phyloP scores from a whole-genome alignment of 2,329 filamentous ascomycete species.

The Endothia cerciana region DNA sequence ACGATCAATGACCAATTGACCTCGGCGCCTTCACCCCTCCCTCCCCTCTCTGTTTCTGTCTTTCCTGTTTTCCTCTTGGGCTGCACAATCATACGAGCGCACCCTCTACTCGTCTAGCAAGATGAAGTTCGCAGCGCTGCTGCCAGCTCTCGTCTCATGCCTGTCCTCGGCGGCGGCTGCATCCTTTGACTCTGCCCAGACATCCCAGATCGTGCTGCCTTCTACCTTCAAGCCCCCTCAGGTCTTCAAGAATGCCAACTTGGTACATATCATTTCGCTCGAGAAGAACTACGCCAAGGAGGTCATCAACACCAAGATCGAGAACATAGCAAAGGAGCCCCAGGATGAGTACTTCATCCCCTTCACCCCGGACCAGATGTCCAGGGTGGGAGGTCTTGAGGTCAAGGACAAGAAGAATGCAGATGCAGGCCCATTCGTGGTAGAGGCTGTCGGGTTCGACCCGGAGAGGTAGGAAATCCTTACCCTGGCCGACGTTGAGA shows the following conservation, averaged over 20 bases:
- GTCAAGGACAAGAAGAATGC: constrained; percentile 89
- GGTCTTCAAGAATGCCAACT: constrained; percentile 91
- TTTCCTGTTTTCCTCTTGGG: constrained; percentile 27
- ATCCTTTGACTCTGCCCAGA: constrained; percentile 46
- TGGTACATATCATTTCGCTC: constrained; percentile 86
- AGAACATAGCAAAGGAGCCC: constrained; percentile 79
- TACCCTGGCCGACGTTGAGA: background rate
- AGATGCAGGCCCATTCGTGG: constrained; percentile 67
- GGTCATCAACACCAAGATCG: constrained; percentile 89
- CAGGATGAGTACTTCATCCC: constrained; percentile 92
- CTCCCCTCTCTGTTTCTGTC: constrained; percentile 14
- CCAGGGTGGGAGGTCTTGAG: constrained; percentile 81
- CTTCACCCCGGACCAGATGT: constrained; percentile 76
- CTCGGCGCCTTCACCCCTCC: constrained; percentile 18
- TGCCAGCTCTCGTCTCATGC: constrained; percentile 63
- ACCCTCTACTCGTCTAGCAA: constrained; percentile 35
- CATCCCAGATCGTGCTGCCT: constrained; percentile 63
- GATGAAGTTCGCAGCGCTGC: constrained; percentile 55
- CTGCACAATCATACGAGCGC: constrained; percentile 34
- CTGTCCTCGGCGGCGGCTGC: constrained; percentile 51
- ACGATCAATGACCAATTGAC: constrained; percentile 32
- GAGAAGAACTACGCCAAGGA: constrained; percentile 93
- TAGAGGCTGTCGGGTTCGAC: constrained; percentile 69
- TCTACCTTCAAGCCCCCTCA: constrained; percentile 80
- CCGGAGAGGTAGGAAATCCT: constrained; percentile 53